phyloP scores from a whole-genome alignment of 192 early-diverging fungal species.

The Backusella mclennaniae region DNA sequence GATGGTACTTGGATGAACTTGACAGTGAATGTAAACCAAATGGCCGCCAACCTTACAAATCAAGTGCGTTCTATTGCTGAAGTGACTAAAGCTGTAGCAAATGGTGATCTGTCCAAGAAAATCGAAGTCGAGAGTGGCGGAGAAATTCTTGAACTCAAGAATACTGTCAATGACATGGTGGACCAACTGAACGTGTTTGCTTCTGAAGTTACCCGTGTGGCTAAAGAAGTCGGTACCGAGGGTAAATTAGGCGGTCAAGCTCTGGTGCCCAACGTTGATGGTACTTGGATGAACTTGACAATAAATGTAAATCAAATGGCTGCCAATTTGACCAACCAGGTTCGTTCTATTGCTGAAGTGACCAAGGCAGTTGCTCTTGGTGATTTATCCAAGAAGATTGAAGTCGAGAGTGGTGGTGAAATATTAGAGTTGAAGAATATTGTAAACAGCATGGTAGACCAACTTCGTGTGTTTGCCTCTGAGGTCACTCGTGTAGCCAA shows the following conservation, averaged over 20 bases:
- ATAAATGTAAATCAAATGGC: constrained; percentile 70
- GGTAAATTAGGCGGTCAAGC: constrained; percentile 80
- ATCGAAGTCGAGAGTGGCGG: constrained; percentile 43
- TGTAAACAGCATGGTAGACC: constrained; percentile 65
- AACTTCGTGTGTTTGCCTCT: constrained; percentile 56
- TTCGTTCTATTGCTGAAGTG: constrained; percentile 58
- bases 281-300: constrained; percentile 75
- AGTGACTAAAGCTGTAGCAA: constrained; percentile 52
- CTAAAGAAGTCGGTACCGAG: constrained; percentile 65
- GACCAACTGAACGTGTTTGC: constrained; percentile 60
- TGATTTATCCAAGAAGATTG: constrained; percentile 50
- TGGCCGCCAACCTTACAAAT: constrained; percentile 55
- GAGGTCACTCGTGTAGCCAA: constrained; percentile 65
- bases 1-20: constrained; percentile 59
- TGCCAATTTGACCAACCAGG: constrained; percentile 52
- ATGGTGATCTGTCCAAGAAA: constrained; percentile 53
- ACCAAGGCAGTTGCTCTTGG: constrained; percentile 54
- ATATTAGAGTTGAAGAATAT: constrained; percentile 59
- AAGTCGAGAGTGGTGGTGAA: constrained; percentile 52
- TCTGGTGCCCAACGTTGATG: constrained; percentile 65
- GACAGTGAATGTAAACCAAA: constrained; percentile 57
- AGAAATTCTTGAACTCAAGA: constrained; percentile 54
- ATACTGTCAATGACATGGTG: constrained; percentile 59
- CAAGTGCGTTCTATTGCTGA: constrained; percentile 57
- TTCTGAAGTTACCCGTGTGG: constrained; percentile 60